These are phyloP conservation scores for Pleurotus platypus DNA, from an alignment of 768 basidiomycete genomes.

Conservation along the genomic window DNA sequence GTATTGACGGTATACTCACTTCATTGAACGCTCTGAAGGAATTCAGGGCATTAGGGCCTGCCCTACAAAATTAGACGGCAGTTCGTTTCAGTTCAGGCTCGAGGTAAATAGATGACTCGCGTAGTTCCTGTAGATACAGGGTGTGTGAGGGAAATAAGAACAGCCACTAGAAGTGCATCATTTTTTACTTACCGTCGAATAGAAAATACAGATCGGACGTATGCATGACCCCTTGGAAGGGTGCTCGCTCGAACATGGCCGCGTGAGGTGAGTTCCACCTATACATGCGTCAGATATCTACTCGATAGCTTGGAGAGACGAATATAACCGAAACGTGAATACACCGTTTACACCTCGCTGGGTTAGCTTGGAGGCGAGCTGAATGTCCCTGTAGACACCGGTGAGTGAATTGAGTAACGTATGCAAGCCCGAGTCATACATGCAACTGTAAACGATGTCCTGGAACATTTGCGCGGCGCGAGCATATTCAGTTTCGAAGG, in stretches of 20 bases:
- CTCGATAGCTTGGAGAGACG: not conserved
- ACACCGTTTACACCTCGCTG: constrained; percentile 26
- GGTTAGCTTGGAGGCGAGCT: constrained; percentile 29
- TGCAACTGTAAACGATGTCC: constrained; percentile 40
- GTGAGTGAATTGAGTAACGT: not conserved
- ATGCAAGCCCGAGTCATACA: constrained; percentile 21
- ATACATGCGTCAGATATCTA: too few relatives aligned
- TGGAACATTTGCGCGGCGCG: constrained; percentile 37
- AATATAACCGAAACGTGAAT: constrained; percentile 28
- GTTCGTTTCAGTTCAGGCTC: not conserved
- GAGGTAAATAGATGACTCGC: constrained; percentile 13
- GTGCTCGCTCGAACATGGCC: constrained; percentile 28
- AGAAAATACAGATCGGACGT: constrained; percentile 41
- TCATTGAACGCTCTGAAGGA: constrained; percentile 34
- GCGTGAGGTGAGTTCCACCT: constrained; percentile 44
- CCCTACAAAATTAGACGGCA: constrained; percentile 8
- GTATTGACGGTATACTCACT: constrained; percentile 14
- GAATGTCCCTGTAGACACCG: constrained; percentile 30
- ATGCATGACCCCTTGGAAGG: constrained; percentile 37
- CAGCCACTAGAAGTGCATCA: not conserved
- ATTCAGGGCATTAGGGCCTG: constrained; percentile 26
- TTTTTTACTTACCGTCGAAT: constrained; percentile 31
- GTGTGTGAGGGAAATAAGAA: not conserved
- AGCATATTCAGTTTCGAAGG: constrained; percentile 36
- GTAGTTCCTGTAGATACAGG: constrained; percentile 21